phyloP scores from a whole-genome alignment of 192 early-diverging fungal species.

The Coemansia sp. region DNA sequence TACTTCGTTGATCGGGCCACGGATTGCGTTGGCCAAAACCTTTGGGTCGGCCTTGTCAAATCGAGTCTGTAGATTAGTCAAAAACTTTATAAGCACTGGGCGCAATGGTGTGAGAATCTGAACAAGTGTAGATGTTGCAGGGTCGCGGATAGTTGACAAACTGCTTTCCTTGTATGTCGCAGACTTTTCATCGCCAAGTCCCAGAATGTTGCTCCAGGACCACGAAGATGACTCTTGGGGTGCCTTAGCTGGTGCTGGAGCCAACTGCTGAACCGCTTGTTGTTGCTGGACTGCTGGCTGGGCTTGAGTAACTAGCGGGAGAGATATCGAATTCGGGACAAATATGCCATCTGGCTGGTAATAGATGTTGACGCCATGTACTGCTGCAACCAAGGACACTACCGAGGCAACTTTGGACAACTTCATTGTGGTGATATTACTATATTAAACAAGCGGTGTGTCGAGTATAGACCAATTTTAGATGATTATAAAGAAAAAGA shows the following conservation, averaged over 20 bases:
- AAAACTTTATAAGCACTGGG: conserved; percentile 2
- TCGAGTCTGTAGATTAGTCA: conserved; percentile 4
- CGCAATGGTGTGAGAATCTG: conserved; percentile 15
- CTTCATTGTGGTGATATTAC: conserved; percentile 18
- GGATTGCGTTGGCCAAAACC: conserved; percentile 14
- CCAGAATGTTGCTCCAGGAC: neutral
- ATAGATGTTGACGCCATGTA: conserved; percentile 5
- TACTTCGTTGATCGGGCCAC: conserved; percentile 16
- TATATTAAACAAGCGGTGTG: too few species aligned
- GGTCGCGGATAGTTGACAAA: neutral
- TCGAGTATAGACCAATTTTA: neutral
- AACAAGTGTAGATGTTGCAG: neutral
- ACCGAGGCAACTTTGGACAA: neutral
- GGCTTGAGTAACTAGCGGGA: neutral
- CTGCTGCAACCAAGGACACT: neutral
- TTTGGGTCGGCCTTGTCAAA: conserved; percentile 14
- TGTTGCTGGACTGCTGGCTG: conserved; percentile 10
- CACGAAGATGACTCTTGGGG: neutral
- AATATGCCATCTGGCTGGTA: conserved; percentile 30
- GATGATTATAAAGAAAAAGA: conserved; percentile 1
- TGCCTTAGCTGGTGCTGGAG: neutral
- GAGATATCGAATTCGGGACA: conserved; percentile 15
- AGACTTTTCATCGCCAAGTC: neutral
- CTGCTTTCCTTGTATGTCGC: too few species aligned
- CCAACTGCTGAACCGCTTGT: neutral